Base-by-base conservation (phyloP, 78 protist species). In the Speleostelium caveatum region DNA sequence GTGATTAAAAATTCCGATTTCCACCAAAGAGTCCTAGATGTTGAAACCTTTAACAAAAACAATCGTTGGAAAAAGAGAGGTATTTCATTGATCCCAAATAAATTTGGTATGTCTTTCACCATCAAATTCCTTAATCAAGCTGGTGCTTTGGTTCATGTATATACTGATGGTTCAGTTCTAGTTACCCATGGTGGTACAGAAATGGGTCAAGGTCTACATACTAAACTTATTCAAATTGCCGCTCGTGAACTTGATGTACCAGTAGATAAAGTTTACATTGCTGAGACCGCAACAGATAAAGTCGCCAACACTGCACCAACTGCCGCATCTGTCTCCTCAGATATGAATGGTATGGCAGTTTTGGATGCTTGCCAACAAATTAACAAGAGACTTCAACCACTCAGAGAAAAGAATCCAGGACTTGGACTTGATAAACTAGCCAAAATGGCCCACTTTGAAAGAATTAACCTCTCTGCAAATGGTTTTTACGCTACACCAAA, bases 201-300 rank as follows among this genome's bases (percentile, higher is more conserved):
- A 41, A 97, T 98, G 97, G 99, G 99, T 22, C 99, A 98, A 66
- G 99, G 99, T 35, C 80, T 98, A 26, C 94, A 97, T 76, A 98
- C 98, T 35, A 97, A 97, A 92, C 93, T 98, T 73, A 14, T 36
- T n/a, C 94, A 92, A 53, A 94, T 96, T 35, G 96, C 94, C 10
- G 97, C 98, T 42, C 7, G 30, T 26, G 97, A 66, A 51, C 56
- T 97, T 0, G 97, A 95, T 66, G 59, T 96, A 39, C 94, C 94
- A 28, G 66, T 96, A 19, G 39, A 32, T 3, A 32, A 19, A 16
- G 93, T 97, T 22, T 86, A 85, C 71, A 72, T 98, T 63, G 6
- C 68, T 42, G 99, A 96, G 73, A 97, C 99, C 0, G 33, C 93
- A 6, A 97, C 99, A 2, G 97, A 87, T 38, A 87, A 94, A 69